phyloP scores from a whole-genome alignment of 345 rosid genomes.

The Pseudoturritis turrita region DNA sequence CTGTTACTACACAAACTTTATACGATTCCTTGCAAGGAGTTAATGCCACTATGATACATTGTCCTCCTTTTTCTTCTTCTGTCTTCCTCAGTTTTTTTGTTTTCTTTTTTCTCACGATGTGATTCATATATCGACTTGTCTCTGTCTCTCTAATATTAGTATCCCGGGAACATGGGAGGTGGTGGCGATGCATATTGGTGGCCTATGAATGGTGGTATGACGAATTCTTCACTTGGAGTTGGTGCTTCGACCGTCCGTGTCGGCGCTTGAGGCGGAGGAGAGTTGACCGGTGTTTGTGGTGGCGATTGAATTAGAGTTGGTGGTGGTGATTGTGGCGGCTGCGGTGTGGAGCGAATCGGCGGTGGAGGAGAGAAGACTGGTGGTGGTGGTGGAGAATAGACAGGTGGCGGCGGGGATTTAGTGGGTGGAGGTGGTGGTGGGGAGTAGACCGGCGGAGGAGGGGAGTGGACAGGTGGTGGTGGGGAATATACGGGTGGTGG shows the following conservation, averaged over 20 bases:
- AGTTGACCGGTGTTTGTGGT: constrained; percentile 10
- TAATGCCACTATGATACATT: constrained; percentile 22
- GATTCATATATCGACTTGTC: background rate
- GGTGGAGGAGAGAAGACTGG: constrained; percentile 21
- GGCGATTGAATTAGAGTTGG: constrained; percentile 18
- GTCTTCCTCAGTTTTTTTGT: background rate
- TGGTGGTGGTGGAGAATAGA: constrained; percentile 24
- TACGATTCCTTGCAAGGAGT: background rate
- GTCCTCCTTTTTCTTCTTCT: constrained; percentile 13
- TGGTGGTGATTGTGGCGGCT: constrained; percentile 12
- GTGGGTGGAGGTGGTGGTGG: constrained; percentile 27
- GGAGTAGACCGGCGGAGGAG: background rate
- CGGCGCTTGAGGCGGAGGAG: constrained; percentile 29
- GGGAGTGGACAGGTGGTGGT: constrained; percentile 2
- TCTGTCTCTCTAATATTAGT: constrained; percentile 36
- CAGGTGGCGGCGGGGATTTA: background rate
- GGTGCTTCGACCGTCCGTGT: constrained; percentile 21
- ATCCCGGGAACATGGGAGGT: constrained; percentile 71
- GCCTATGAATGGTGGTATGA: constrained; percentile 60
- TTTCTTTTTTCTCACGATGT: background rate
- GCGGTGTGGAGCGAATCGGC: background rate
- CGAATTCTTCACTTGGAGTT: constrained; percentile 30
- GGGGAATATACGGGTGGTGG: constrained; percentile 26
- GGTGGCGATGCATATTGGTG: constrained; percentile 73
- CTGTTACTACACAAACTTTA: constrained; percentile 24